Percentiles rank a stretch among this genome's conserved stretches.
Conservation (phyloP, 257 asterid species). For the Nicotiana tomentosiformis region DNA sequence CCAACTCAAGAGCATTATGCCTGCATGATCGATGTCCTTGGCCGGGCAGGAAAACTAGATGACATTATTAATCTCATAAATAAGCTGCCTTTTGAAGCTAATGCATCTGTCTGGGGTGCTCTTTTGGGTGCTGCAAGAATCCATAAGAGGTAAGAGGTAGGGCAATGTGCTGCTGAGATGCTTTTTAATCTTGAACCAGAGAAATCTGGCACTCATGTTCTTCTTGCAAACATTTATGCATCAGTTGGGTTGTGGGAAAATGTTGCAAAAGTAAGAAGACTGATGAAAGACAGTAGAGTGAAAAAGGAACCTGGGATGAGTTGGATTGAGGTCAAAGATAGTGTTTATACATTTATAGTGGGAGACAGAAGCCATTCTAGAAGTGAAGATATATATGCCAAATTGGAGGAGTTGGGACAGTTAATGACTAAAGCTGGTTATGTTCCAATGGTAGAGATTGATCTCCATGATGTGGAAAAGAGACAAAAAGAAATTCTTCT, state of each 20-base stretch:
- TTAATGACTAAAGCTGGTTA: slow-evolving; percentile 1
- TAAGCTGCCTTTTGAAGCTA: no score
- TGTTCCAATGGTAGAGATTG: background rate
- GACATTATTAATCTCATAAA: no score
- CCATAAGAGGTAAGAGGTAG: no score
- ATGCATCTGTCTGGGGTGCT: no score
- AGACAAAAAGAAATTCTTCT: background rate
- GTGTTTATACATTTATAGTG: slow-evolving; percentile 4
- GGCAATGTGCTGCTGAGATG: no score
- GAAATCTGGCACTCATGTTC: no score
- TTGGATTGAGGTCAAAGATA: slow-evolving; percentile 6
- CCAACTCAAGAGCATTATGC: no score
- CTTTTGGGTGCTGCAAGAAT: no score
- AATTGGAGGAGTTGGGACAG: slow-evolving; percentile 3
- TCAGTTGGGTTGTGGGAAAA: background rate
- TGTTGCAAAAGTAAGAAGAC: background rate
- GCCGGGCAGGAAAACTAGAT: no score
- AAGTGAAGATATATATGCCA: slow-evolving; percentile 1
- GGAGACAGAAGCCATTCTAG: slow-evolving; percentile 2
- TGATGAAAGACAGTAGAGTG: background rate
- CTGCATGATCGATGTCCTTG: no score
- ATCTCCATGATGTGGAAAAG: background rate
- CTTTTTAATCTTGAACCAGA: no score
- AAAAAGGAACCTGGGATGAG: slow-evolving; percentile 11
- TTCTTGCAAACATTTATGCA: background rate